phyloP scores from a whole-genome alignment of 495 filamentous ascomycete species.

The Penicillium herquei region DNA sequence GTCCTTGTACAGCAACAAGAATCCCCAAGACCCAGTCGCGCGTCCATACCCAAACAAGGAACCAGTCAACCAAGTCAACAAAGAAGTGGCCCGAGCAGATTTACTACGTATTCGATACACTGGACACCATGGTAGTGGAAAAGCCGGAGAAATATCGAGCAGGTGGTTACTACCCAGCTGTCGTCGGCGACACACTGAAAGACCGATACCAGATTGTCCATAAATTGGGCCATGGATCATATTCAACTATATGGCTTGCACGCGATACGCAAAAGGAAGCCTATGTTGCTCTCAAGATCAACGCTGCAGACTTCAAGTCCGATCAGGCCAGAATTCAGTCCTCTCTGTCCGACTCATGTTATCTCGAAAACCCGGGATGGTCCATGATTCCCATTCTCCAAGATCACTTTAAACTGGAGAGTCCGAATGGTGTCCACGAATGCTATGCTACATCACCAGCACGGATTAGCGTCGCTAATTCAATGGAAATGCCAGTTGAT shows the following conservation, averaged over 20 bases:
- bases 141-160: slow-evolving; percentile 31
- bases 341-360: slow-evolving; percentile 8
- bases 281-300: slow-evolving; percentile 22
- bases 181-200: slow-evolving; percentile 33
- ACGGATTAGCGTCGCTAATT: slow-evolving; percentile 21
- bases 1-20: no score
- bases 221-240: slow-evolving; percentile 43
- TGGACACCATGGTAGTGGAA: slow-evolving; percentile 12
- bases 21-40: no score
- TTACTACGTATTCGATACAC: neutral
- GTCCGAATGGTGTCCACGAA: slow-evolving; percentile 43
- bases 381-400: slow-evolving; percentile 29
- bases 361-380: slow-evolving; percentile 8
- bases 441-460: slow-evolving; percentile 38
- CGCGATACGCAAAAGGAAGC: slow-evolving; percentile 19
- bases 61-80: neutral
- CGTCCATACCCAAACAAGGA: no score
- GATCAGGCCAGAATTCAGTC: slow-evolving; percentile 10
- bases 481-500: slow-evolving; percentile 20
- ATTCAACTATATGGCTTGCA: slow-evolving; percentile 47
- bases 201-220: slow-evolving; percentile 37
- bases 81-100: neutral
- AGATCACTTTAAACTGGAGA: slow-evolving; percentile 32
- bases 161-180: slow-evolving; percentile 44
- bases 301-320: slow-evolving; percentile 16